Conservation (phyloP, 495 filamentous ascomycete genomes). For the Penicillium cosmopolitanum region DNA sequence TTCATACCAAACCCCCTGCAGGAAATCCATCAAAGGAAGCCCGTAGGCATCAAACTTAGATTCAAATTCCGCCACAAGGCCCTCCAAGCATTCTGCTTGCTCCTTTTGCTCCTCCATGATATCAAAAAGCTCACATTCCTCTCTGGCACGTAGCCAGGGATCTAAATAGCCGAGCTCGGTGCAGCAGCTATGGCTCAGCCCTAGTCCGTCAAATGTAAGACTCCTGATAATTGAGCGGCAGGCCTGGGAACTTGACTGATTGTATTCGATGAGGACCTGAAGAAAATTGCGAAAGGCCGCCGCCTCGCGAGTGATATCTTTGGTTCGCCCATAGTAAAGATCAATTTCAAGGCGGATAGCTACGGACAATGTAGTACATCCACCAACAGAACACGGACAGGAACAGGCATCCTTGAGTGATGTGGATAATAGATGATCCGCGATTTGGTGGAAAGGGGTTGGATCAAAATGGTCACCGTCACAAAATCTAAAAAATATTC, state of each 20-base stretch:
- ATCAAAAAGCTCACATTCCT: slow-evolving; percentile 5
- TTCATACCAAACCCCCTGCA: slow-evolving; percentile 3
- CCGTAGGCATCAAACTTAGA: slow-evolving; percentile 7
- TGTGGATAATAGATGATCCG: background rate
- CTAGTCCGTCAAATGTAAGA: slow-evolving; percentile 14
- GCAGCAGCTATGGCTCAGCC: slow-evolving; percentile 10
- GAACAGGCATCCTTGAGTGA: slow-evolving; percentile 1
- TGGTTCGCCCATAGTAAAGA: background rate
- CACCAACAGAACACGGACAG: slow-evolving; percentile 11
- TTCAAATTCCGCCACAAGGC: slow-evolving; percentile 12
- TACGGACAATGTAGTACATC: slow-evolving; percentile 12
- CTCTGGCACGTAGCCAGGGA: background rate
- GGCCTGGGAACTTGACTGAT: slow-evolving; percentile 1
- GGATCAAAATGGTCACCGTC: background rate
- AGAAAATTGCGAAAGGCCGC: background rate
- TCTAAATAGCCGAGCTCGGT: background rate
- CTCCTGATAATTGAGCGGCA: slow-evolving; percentile 6
- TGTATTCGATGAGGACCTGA: background rate
- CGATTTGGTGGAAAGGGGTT: background rate
- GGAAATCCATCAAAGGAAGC: slow-evolving; percentile 9
- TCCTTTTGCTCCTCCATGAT: slow-evolving; percentile 11
- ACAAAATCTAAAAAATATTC: no score
- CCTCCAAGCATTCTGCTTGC: background rate
- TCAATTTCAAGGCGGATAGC: background rate
- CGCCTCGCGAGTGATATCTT: background rate